phyloP scores from a whole-genome alignment of 1,284 basidiomycete species.

The Leccinum fuscescens region DNA sequence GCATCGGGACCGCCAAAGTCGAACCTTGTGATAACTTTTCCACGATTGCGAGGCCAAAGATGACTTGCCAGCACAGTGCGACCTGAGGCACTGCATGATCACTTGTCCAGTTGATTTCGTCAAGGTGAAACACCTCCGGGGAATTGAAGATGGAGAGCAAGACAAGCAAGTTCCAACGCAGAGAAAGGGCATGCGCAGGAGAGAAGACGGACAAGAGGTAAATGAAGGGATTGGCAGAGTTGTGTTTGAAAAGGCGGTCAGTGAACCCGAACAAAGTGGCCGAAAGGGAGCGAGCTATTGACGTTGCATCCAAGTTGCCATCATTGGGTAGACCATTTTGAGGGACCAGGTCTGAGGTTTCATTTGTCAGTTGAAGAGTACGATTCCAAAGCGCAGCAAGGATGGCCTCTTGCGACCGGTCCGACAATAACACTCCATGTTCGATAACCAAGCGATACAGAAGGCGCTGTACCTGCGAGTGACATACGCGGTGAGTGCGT shows the following conservation, averaged over 20 bases:
- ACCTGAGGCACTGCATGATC: constrained; percentile 8
- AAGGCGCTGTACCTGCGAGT: constrained; percentile 27
- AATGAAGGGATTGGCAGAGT: not conserved
- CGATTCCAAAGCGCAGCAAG: constrained; percentile 28
- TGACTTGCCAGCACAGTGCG: constrained; percentile 23
- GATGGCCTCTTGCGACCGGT: constrained; percentile 19
- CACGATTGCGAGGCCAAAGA: constrained; percentile 33
- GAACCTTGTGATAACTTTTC: constrained; percentile 19
- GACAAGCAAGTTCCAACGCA: constrained; percentile 25
- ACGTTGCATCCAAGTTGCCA: constrained; percentile 8
- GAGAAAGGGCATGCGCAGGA: constrained; percentile 12
- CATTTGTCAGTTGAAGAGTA: not conserved
- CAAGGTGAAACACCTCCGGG: not conserved
- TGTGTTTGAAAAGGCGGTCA: not conserved
- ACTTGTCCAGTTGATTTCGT: not conserved
- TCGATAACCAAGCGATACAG: constrained; percentile 31
- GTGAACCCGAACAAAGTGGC: constrained; percentile 11
- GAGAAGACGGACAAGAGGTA: constrained; percentile 18
- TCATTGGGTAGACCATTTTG: not conserved
- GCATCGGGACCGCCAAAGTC: not conserved
- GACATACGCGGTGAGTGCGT: constrained; percentile 24
- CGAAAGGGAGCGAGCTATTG: constrained; percentile 19
- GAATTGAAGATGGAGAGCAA: constrained; percentile 24
- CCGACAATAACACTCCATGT: constrained; percentile 13
- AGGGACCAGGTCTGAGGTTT: not conserved